phyloP scores from a whole-genome alignment of 441 rosid species.

The Corymbia calophylla region DNA sequence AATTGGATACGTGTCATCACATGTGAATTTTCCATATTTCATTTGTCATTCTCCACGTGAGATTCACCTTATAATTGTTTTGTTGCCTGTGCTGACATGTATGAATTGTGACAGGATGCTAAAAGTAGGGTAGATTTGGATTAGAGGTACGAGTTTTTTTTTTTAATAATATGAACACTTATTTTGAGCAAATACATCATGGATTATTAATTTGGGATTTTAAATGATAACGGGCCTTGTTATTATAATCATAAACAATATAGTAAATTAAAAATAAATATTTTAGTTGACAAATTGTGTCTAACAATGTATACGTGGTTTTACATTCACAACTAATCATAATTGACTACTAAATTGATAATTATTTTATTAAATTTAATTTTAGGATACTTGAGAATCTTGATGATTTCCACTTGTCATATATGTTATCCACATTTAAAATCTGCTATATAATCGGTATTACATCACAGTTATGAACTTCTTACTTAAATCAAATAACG shows the following conservation, averaged over 20 bases:
- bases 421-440: neutral
- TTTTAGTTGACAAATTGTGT: neutral
- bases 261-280: neutral
- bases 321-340: neutral
- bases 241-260: neutral
- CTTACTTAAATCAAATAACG: too few relatives aligned
- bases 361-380: neutral
- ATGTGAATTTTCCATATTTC: neutral
- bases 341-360: neutral
- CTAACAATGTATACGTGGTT: neutral
- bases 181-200: neutral
- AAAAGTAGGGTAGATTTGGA: neutral
- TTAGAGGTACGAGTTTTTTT: neutral
- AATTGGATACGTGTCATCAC: neutral
- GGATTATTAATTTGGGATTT: neutral
- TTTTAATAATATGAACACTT: neutral
- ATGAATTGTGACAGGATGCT: neutral
- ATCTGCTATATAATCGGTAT: neutral
- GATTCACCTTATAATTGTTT: neutral
- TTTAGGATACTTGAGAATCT: neutral
- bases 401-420: neutral
- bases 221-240: neutral
- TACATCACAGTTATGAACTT: neutral
- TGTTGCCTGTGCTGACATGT: fast-evolving
- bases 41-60: fast-evolving